phyloP scores from a whole-genome alignment of 805 yeast genomes.

The Cyberlindnera suaveolens region DNA sequence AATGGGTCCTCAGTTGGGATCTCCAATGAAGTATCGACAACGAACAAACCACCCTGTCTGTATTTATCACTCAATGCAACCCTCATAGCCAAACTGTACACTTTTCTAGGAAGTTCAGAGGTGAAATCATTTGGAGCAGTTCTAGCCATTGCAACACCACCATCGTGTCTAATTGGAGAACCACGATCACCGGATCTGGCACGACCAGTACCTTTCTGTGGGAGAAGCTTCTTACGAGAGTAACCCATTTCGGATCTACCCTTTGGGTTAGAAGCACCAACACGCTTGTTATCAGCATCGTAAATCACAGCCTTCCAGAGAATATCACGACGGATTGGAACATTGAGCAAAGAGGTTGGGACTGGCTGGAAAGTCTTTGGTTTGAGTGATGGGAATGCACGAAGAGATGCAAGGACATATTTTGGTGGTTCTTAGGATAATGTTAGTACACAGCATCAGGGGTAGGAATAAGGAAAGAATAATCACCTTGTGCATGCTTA shows the following conservation, averaged over 20 bases:
- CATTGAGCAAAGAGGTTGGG: slow-evolving; percentile 59
- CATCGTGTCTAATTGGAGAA: slow-evolving; percentile 86
- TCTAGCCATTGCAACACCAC: slow-evolving; percentile 85
- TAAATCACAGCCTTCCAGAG: slow-evolving; percentile 91
- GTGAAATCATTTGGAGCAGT: slow-evolving; percentile 87
- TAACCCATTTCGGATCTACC: slow-evolving; percentile 84
- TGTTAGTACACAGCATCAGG: slow-evolving; percentile 7
- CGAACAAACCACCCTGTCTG: slow-evolving; percentile 61
- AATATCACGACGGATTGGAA: slow-evolving; percentile 82
- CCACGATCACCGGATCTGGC: slow-evolving; percentile 97
- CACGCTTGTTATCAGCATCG: slow-evolving; percentile 86
- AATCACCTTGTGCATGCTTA: slow-evolving; percentile 18
- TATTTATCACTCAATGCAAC: slow-evolving; percentile 80
- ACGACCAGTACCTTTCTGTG: slow-evolving; percentile 91
- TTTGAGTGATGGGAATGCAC: slow-evolving; percentile 86
- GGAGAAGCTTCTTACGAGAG: slow-evolving; percentile 73
- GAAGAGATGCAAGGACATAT: slow-evolving; percentile 68
- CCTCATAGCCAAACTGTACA: slow-evolving; percentile 71
- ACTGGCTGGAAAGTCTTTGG: slow-evolving; percentile 77
- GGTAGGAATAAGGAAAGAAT: too few species aligned
- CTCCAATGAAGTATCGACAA: slow-evolving; percentile 48
- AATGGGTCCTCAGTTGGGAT: slow-evolving; percentile 33
- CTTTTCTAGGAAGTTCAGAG: slow-evolving; percentile 65
- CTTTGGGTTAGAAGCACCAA: slow-evolving; percentile 82
- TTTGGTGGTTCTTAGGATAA: slow-evolving; percentile 44